These are phyloP conservation scores for Trifolium dubium DNA, from an alignment of 306 rosid genomes.

Conservation along the genomic window DNA sequence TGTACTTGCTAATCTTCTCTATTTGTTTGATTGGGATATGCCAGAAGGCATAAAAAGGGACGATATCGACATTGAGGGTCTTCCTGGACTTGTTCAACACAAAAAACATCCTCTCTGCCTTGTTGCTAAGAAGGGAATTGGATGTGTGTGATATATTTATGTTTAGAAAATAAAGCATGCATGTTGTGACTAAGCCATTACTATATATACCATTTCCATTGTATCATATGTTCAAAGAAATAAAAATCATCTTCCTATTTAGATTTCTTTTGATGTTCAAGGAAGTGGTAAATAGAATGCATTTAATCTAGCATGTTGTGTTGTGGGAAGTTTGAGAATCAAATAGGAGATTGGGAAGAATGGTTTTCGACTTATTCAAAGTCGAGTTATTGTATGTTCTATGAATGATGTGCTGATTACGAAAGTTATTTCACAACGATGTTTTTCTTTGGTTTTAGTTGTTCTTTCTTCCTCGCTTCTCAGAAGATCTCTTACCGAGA, in stretches of 20 bases:
- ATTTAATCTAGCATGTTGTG: background rate
- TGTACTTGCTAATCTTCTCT: slow-evolving; percentile 13
- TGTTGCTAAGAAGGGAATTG: slow-evolving; percentile 5
- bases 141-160: background rate
- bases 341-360: background rate
- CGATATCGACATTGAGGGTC: background rate
- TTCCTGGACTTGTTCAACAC: slow-evolving; percentile 15
- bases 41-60: slow-evolving; percentile 2
- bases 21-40: slow-evolving; percentile 32
- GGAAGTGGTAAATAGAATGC: no score
- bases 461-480: no score
- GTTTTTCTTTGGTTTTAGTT: no score
- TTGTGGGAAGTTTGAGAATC: background rate
- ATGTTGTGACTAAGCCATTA: background rate
- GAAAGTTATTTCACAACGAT: no score
- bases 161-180: slow-evolving; percentile 1
- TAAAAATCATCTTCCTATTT: background rate
- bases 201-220: background rate
- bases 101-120: slow-evolving; percentile 19
- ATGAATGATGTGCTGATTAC: no score
- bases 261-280: no score
- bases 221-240: slow-evolving; percentile 3
- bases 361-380: no score
- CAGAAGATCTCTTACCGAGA: no score
- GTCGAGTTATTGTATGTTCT: no score